phyloP scores from a whole-genome alignment of 2,329 filamentous ascomycete genomes.

The Ascochyta lentis region DNA sequence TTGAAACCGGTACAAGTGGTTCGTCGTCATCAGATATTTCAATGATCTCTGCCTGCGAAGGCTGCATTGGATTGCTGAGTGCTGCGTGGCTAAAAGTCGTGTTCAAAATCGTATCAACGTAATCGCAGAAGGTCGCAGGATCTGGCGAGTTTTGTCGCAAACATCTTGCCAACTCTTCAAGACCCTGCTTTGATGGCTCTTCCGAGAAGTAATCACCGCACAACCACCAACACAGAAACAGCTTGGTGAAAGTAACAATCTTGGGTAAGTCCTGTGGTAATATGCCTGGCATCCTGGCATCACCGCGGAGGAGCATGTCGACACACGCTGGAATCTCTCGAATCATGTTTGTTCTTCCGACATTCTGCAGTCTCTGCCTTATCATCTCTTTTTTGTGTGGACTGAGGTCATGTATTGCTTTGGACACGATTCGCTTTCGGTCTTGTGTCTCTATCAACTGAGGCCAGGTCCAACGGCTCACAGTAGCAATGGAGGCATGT shows the following conservation, averaged over 20 bases:
- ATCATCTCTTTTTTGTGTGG: slow-evolving; percentile 29
- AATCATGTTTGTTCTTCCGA: slow-evolving; percentile 29
- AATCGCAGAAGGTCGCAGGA: slow-evolving; percentile 33
- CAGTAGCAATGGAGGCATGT: slow-evolving; percentile 33
- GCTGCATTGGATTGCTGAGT: slow-evolving; percentile 25
- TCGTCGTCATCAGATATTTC: slow-evolving; percentile 40
- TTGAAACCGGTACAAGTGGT: neutral
- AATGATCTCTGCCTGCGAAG: slow-evolving; percentile 38
- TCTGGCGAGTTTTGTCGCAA: slow-evolving; percentile 23
- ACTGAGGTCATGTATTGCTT: slow-evolving; percentile 47
- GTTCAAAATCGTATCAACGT: slow-evolving; percentile 27
- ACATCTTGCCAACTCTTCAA: slow-evolving; percentile 27
- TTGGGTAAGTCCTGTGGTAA: slow-evolving; percentile 34
- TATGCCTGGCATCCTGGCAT: slow-evolving; percentile 34
- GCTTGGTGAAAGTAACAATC: slow-evolving; percentile 32
- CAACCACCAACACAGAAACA: slow-evolving; percentile 48
- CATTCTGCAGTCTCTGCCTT: slow-evolving; percentile 24
- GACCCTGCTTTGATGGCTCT: slow-evolving; percentile 10
- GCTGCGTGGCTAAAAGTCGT: slow-evolving; percentile 37
- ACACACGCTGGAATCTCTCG: slow-evolving; percentile 36
- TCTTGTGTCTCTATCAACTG: slow-evolving; percentile 50
- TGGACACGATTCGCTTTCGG: slow-evolving; percentile 54
- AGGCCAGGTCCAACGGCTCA: slow-evolving; percentile 44
- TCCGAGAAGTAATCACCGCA: slow-evolving; percentile 29
- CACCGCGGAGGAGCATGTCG: slow-evolving; percentile 27